Evolutionary conservation across 345 rosid species (phyloP).

Genomic region (Mallotus nudiflorus): DNA sequence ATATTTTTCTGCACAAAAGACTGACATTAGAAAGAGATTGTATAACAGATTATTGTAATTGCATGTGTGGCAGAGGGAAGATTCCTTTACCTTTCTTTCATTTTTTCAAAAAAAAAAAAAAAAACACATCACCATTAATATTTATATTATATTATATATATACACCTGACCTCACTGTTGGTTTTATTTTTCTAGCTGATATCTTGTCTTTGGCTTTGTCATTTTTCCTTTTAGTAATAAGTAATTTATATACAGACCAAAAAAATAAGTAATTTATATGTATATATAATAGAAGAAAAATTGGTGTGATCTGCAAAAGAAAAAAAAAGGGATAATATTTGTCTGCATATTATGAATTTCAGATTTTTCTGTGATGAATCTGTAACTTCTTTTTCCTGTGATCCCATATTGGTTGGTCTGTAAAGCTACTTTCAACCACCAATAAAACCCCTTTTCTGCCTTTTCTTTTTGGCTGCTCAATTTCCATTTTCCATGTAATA

Average conservation of each 20-base stretch:
- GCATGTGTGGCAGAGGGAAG: conserved; percentile 14
- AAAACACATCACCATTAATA: conserved; percentile 8
- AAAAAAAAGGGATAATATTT: conserved; percentile 3
- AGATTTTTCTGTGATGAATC: not conserved
- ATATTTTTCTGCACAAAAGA: conserved; percentile 14
- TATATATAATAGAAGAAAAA: not conserved
- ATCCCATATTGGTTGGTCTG: conserved; percentile 9
- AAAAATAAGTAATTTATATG: not conserved
- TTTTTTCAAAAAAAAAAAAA: too few relatives aligned
- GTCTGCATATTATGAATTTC: conserved; percentile 1
- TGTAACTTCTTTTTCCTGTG: conserved; percentile 4
- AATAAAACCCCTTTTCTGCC: too few relatives aligned
- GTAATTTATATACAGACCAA: not conserved
- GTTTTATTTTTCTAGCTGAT: not conserved
- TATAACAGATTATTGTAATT: conserved; percentile 11
- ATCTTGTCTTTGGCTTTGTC: not conserved
- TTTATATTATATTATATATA: too few relatives aligned
- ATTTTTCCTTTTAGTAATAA: not conserved
- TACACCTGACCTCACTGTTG: conserved; percentile 1
- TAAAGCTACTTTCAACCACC: not conserved
- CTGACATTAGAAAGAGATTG: conserved; percentile 24
- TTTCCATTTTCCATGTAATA: not conserved
- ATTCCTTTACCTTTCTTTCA: conserved; percentile 2
- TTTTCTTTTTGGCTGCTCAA: conserved; percentile 3
- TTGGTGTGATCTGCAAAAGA: not conserved